Evolutionary conservation across 768 basidiomycete species (phyloP).

Genomic region (Pleurotus pulmonarius): DNA sequence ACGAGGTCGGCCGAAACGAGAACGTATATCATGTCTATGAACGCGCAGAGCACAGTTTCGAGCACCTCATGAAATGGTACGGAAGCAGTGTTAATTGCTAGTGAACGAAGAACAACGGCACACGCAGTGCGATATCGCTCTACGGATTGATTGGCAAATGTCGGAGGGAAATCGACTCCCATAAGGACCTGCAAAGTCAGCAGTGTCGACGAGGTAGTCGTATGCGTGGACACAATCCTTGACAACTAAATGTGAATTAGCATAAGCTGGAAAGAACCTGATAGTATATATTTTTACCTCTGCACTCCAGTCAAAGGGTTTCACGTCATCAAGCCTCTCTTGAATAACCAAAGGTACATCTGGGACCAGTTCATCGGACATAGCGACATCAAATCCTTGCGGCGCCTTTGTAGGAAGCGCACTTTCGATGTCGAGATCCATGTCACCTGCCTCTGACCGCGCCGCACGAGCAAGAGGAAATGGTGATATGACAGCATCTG

Average conservation of each 20-base stretch:
- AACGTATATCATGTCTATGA: conserved; percentile 35
- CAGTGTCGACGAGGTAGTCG: conserved; percentile 27
- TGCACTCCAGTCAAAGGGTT: conserved; percentile 47
- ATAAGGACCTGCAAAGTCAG: conserved; percentile 55
- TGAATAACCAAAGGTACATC: conserved; percentile 18
- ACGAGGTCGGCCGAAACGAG: conserved; percentile 38
- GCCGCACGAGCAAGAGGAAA: not conserved
- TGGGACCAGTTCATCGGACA: conserved; percentile 31
- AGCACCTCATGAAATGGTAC: not conserved
- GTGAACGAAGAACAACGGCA: conserved; percentile 26
- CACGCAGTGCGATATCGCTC: conserved; percentile 39
- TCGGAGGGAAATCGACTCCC: conserved; percentile 23
- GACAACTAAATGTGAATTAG: conserved; percentile 41
- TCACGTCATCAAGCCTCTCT: conserved; percentile 26
- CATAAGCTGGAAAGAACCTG: not conserved
- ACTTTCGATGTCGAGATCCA: not conserved
- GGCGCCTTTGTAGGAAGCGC: not conserved
- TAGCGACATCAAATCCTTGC: conserved; percentile 23
- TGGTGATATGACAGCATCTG: not conserved
- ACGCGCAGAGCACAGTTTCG: conserved; percentile 23
- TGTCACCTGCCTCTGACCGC: not conserved
- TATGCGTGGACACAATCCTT: conserved; percentile 59
- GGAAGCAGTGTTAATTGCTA: not conserved
- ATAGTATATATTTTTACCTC: conserved; percentile 38
- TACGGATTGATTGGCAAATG: conserved; percentile 16